These are phyloP conservation scores for Salix viminalis DNA, from an alignment of 345 rosid genomes.

Conservation along the genomic window DNA sequence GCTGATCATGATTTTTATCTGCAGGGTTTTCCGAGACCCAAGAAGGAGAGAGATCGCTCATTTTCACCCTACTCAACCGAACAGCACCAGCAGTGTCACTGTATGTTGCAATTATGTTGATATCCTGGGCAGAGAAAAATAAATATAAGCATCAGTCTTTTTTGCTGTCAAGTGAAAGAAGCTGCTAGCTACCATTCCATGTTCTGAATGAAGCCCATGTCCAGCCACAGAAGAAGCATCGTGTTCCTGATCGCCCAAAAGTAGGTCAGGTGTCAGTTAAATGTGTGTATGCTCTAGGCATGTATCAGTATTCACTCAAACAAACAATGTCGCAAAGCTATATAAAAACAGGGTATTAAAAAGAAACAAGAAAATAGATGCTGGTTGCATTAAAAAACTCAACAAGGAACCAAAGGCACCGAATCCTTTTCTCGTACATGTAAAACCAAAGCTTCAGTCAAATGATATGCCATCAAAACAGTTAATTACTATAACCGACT, in stretches of 20 bases:
- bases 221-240: conserved; percentile 29
- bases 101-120: conserved; percentile 81
- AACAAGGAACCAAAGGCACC: background rate
- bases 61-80: conserved; percentile 61
- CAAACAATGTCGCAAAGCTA: background rate
- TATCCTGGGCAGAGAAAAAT: conserved; percentile 51
- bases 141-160: conserved; percentile 25
- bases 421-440: background rate
- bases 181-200: conserved; percentile 46
- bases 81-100: conserved; percentile 61
- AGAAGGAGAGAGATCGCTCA: conserved; percentile 83
- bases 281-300: background rate
- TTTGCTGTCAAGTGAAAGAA: conserved; percentile 5
- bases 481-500: background rate
- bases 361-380: too few species aligned
- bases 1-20: conserved; percentile 33
- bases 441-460: background rate
- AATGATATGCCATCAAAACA: background rate
- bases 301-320: background rate
- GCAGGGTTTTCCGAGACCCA: conserved; percentile 78
- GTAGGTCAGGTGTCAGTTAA: background rate
- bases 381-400: background rate
- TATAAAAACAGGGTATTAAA: background rate
- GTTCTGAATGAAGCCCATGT: conserved; percentile 30
- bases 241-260: conserved; percentile 27